Conservation (phyloP, 495 filamentous ascomycete genomes). For the Hypoxylon cercidicola region DNA sequence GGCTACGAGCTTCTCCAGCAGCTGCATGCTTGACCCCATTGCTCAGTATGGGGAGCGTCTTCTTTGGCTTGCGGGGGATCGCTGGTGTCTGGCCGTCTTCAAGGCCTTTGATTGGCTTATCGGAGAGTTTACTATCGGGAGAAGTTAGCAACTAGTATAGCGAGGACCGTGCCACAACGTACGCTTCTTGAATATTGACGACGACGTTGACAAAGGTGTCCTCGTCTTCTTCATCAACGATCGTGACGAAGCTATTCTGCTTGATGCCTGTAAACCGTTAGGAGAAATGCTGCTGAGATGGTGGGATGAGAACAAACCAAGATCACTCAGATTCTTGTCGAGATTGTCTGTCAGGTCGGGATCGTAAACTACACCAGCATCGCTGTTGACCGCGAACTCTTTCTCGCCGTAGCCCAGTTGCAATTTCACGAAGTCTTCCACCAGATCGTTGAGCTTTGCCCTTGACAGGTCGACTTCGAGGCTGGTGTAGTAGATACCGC, state of each 20-base stretch:
- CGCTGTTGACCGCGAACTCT: slow-evolving; percentile 80
- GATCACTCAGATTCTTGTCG: slow-evolving; percentile 77
- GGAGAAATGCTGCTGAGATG: slow-evolving; percentile 16
- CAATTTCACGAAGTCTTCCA: slow-evolving; percentile 74
- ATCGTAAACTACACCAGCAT: slow-evolving; percentile 82
- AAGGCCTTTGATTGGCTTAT: slow-evolving; percentile 53
- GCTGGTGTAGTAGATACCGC: slow-evolving; percentile 74
- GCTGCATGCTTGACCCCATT: slow-evolving; percentile 45
- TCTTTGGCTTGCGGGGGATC: slow-evolving; percentile 61
- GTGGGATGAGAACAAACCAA: slow-evolving; percentile 62
- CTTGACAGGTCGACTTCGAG: slow-evolving; percentile 74
- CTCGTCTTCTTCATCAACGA: slow-evolving; percentile 87
- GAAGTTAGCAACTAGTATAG: slow-evolving; percentile 11
- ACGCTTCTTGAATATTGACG: slow-evolving; percentile 67
- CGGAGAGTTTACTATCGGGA: slow-evolving; percentile 45
- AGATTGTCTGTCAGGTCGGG: slow-evolving; percentile 89
- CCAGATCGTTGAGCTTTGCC: slow-evolving; percentile 83
- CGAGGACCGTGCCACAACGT: slow-evolving; percentile 38
- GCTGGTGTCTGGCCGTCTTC: slow-evolving; percentile 45
- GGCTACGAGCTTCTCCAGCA: slow-evolving; percentile 28
- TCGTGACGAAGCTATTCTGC: slow-evolving; percentile 79
- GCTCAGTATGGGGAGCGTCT: slow-evolving; percentile 43
- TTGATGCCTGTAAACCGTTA: slow-evolving; percentile 60
- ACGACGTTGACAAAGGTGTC: slow-evolving; percentile 84
- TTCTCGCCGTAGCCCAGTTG: slow-evolving; percentile 81